Base-by-base conservation (phyloP, 768 basidiomycete species). In the Nidularia sp. region DNA sequence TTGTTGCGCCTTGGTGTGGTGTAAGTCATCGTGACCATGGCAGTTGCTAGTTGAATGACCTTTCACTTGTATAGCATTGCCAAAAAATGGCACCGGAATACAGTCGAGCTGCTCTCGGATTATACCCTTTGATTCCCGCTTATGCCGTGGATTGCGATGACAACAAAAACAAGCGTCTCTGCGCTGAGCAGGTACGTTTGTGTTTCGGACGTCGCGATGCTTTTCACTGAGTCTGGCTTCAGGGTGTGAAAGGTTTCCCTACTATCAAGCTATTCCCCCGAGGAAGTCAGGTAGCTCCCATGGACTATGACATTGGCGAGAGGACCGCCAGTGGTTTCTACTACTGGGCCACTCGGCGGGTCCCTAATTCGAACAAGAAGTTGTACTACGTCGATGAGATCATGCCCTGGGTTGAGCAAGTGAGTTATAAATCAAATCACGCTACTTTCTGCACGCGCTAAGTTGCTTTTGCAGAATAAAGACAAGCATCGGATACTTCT, bases 111-210 rank as follows among this genome's bases (percentile, higher is more conserved):
- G 93, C 93, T 0, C 66, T 80, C 8, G 86, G 82, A 1, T 77
- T 97, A 5, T 75, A 83, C 53, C 93, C 95, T 2, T 74, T 97
- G 29, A 75, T 98, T 22, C 93, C 93, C 0, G 79, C 89, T 51
- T 97, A 94, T 66, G 92, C 93, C 9, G 81, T 98, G n/a, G 92
- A 98, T 64, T 98, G 94, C 57, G 93, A 97, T 61, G 85, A 80
- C 10, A 79, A 84, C 33, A 73, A 73, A 63, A 96, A 98, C 68
- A 93, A 88, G 67, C 77, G 73, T 7, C 69, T 98, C 5, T 98
- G 95, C 62, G 81, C 83, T 0, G 85, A 91, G 48, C 88, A 94
- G 74, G 85, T 78, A 53, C 34, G 66, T 53, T 15, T 22, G 18
- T 36, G 34, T 50, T 34, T 50, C 1, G 39, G 9, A 15, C 33